These are phyloP conservation scores for Taiozyma sp. DNA, from an alignment of 1,139 yeast genomes.

Conservation along the genomic window DNA sequence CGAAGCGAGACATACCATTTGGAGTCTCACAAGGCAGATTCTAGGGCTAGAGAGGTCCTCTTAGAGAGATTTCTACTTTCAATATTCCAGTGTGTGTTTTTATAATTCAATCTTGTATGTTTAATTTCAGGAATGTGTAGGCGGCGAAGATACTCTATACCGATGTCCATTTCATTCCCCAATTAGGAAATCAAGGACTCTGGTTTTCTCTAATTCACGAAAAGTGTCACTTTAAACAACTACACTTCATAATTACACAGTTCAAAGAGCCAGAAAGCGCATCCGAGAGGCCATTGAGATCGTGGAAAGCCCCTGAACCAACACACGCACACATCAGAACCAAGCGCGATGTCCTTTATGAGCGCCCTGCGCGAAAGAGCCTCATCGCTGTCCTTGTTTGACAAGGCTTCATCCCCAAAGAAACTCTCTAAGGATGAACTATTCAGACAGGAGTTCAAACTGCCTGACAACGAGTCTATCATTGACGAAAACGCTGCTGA, in stretches of 20 bases:
- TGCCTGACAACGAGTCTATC: constrained; percentile 68
- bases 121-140: no score
- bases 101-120: background rate
- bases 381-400: constrained; percentile 30
- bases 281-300: background rate
- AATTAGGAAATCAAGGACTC: constrained; percentile 13
- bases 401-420: constrained; percentile 27
- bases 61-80: background rate
- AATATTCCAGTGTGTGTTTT: background rate
- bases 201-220: background rate
- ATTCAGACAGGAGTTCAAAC: constrained; percentile 56
- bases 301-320: background rate
- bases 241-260: background rate
- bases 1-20: constrained; percentile 20
- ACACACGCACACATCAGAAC: background rate
- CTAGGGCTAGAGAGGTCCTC: background rate
- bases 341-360: constrained; percentile 16
- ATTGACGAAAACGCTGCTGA: constrained; percentile 69
- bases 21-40: constrained; percentile 4
- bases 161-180: constrained; percentile 3
- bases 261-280: background rate
- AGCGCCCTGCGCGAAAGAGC: constrained; percentile 16
- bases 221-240: background rate
- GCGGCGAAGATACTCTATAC: background rate
- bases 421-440: constrained; percentile 57